Percentiles rank a stretch among this genome's conserved stretches.
Evolutionary conservation across 305 asterid genomes (phyloP).

Genomic region (Plantago coronopus): DNA sequence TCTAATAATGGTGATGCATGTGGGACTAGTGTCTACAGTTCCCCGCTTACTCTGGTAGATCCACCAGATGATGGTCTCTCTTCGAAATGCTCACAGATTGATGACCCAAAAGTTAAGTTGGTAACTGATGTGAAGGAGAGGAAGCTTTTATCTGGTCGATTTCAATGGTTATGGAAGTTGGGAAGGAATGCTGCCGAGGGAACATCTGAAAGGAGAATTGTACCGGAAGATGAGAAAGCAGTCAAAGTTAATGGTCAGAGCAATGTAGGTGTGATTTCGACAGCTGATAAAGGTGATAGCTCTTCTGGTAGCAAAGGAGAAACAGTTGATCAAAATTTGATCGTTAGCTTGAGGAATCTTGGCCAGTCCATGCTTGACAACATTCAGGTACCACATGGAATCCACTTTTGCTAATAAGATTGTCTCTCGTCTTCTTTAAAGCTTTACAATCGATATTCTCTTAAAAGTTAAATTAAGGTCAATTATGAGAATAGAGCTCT

Average conservation of each 20-base stretch:
- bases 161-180: conserved; percentile 73
- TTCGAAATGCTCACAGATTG: conserved; percentile 31
- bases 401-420: not conserved
- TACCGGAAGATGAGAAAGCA: conserved; percentile 36
- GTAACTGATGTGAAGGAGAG: conserved; percentile 34
- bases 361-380: conserved; percentile 87
- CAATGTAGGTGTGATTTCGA: conserved; percentile 20
- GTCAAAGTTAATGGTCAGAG: conserved; percentile 30
- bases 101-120: conserved; percentile 32
- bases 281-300: conserved; percentile 30
- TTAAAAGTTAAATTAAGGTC: no score
- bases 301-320: conserved; percentile 56
- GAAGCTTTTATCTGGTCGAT: conserved; percentile 51
- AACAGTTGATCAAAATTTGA: conserved; percentile 57
- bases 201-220: conserved; percentile 33
- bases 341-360: conserved; percentile 62
- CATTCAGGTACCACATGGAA: conserved; percentile 58
- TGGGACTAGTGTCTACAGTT: conserved; percentile 31
- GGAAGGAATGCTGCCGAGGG: conserved; percentile 56
- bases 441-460: not conserved
- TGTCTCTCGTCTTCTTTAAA: not conserved
- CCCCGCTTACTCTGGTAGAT: conserved; percentile 38
- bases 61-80: conserved; percentile 26
- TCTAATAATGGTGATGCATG: conserved; percentile 19
- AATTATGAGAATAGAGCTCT: no score